Evolutionary conservation across 2,329 filamentous ascomycete genomes (phyloP).

Genomic region (Pseudogymnoascus sp.): DNA sequence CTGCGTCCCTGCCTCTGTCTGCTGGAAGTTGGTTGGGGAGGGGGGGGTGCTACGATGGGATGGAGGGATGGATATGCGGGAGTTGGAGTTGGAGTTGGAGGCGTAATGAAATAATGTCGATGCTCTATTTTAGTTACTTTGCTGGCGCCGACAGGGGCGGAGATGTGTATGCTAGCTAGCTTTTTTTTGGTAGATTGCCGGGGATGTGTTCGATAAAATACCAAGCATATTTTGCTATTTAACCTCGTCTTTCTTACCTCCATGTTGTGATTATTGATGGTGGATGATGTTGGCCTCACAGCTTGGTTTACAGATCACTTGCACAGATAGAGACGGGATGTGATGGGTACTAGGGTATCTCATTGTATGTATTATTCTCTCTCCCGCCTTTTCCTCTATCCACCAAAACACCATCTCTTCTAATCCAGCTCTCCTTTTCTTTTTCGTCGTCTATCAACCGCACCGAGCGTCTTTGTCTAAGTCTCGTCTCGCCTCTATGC

Average conservation of each 20-base stretch:
- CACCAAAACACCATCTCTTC: background rate
- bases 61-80: conserved; percentile 6
- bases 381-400: background rate
- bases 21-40: background rate
- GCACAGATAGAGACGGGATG: background rate
- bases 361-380: conserved; percentile 3
- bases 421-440: background rate
- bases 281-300: background rate
- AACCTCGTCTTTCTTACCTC: background rate
- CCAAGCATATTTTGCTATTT: background rate
- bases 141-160: background rate
- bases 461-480: background rate
- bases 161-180: conserved; percentile 5
- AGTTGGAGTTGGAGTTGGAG: background rate
- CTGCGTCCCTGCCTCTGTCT: too few species aligned
- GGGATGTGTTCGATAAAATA: background rate
- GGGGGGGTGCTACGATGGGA: background rate
- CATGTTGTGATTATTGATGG: background rate
- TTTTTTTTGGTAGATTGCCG: conserved; percentile 1
- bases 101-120: conserved; percentile 2
- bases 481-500: background rate
- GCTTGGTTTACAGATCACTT: background rate
- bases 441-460: background rate
- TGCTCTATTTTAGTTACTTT: background rate
- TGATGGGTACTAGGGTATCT: conserved; percentile 9